phyloP scores from a whole-genome alignment of 495 filamentous ascomycete species.

The Elasticomyces elasticus region DNA sequence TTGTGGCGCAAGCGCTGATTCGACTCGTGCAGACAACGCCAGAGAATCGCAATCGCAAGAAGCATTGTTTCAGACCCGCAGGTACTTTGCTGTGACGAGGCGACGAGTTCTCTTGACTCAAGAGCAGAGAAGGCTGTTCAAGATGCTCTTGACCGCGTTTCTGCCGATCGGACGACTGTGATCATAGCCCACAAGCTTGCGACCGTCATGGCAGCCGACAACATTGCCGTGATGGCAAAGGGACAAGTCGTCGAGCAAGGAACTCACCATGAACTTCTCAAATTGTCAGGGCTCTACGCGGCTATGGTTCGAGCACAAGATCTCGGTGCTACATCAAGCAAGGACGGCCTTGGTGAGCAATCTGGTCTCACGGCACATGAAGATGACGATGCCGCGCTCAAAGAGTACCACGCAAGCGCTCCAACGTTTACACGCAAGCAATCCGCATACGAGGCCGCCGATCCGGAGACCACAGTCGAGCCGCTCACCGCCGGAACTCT shows the following conservation, averaged over 20 bases:
- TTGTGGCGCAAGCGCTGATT: too few species aligned
- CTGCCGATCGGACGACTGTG: constrained; percentile 21
- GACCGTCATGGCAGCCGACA: constrained; percentile 26
- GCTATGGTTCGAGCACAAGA: constrained; percentile 22
- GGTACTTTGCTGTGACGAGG: constrained; percentile 28
- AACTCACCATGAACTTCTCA: constrained; percentile 22
- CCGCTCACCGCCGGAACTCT: constrained; percentile 10
- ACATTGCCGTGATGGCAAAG: constrained; percentile 24
- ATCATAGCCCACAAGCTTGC: constrained; percentile 29
- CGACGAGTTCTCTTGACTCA: constrained; percentile 26
- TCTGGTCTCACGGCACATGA: background rate
- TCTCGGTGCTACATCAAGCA: too few species aligned
- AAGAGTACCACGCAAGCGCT: constrained; percentile 1
- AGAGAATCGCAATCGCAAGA: constrained; percentile 27
- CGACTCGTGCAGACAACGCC: too few species aligned
- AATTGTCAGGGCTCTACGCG: constrained; percentile 22
- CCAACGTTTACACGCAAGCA: constrained; percentile 9
- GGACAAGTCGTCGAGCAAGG: constrained; percentile 27
- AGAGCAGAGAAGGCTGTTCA: constrained; percentile 24
- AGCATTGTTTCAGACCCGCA: constrained; percentile 24
- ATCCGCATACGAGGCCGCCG: constrained; percentile 7
- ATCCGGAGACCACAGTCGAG: background rate
- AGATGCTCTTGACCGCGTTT: constrained; percentile 21
- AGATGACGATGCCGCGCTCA: constrained; percentile 10
- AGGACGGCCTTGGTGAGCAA: constrained; percentile 3